Evolutionary conservation across 2,329 filamentous ascomycete genomes (phyloP).

Genomic region (Fusarium sp.): DNA sequence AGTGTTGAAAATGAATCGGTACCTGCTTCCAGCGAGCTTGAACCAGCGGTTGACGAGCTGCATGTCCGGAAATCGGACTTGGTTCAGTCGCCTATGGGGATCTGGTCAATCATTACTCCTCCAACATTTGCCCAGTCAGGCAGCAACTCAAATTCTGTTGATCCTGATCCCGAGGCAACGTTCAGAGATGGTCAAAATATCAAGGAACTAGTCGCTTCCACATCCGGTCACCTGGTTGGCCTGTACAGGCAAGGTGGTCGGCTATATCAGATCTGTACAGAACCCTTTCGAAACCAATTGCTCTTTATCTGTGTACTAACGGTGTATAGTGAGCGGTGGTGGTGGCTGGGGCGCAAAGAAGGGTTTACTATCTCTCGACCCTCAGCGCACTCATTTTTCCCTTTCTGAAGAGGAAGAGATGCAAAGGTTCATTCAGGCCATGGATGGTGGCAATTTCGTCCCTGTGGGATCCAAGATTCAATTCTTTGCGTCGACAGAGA

Average conservation of each 20-base stretch:
- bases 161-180: slow-evolving; percentile 39
- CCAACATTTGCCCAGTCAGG: slow-evolving; percentile 36
- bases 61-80: slow-evolving; percentile 55
- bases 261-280: slow-evolving; percentile 55
- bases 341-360: slow-evolving; percentile 87
- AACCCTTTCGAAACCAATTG: neutral
- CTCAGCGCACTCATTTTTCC: slow-evolving; percentile 66
- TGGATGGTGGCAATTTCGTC: slow-evolving; percentile 64
- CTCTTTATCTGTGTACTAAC: slow-evolving; percentile 29
- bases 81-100: slow-evolving; percentile 63
- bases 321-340: slow-evolving; percentile 73
- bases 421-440: slow-evolving; percentile 63
- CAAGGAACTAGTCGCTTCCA: slow-evolving; percentile 37
- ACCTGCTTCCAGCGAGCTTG: slow-evolving; percentile 78
- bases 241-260: slow-evolving; percentile 58
- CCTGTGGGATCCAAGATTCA: slow-evolving; percentile 73
- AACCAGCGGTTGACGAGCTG: slow-evolving; percentile 69
- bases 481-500: slow-evolving; percentile 65
- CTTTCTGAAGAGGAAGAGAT: slow-evolving; percentile 62
- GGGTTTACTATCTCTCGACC: slow-evolving; percentile 81
- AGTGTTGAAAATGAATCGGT: slow-evolving; percentile 58
- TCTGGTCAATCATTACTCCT: slow-evolving; percentile 79
- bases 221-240: slow-evolving; percentile 46
- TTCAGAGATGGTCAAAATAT: slow-evolving; percentile 35
- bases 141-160: slow-evolving; percentile 1